phyloP scores from a whole-genome alignment of 768 basidiomycete species.

The Xerocomus brunneocitrinus region DNA sequence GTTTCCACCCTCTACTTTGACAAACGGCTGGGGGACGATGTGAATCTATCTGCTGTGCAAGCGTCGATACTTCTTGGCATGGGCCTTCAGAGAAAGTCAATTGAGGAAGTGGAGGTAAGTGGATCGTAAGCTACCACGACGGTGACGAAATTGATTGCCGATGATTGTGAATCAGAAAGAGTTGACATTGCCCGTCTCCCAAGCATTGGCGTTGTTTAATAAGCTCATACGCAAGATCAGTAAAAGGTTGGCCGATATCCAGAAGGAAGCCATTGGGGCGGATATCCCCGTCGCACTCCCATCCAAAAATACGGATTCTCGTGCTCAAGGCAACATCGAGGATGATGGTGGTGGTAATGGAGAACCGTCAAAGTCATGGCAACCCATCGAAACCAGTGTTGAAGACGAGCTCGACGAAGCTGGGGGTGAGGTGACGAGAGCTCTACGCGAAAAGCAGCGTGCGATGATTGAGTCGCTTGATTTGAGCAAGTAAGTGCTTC shows the following conservation, averaged over 20 bases:
- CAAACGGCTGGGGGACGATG: conserved; percentile 56
- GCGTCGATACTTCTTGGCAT: conserved; percentile 86
- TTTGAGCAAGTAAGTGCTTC: conserved; percentile 68
- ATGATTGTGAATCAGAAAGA: conserved; percentile 48
- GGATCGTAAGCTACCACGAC: not conserved
- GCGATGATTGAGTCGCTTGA: conserved; percentile 88
- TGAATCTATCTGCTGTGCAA: conserved; percentile 81
- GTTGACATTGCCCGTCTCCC: conserved; percentile 78
- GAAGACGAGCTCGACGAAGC: conserved; percentile 75
- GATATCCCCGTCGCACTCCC: conserved; percentile 47
- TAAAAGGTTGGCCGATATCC: conserved; percentile 69
- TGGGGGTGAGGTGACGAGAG: conserved; percentile 57
- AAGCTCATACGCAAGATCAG: conserved; percentile 86
- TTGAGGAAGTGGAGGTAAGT: conserved; percentile 85
- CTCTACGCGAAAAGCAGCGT: conserved; percentile 65
- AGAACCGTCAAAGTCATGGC: conserved; percentile 30
- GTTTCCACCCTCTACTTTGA: conserved; percentile 85
- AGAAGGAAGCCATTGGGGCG: conserved; percentile 70
- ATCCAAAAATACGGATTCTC: conserved; percentile 15
- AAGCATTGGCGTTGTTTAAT: conserved; percentile 84
- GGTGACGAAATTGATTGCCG: conserved; percentile 1
- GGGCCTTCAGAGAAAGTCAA: conserved; percentile 81
- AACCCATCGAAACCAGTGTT: conserved; percentile 43
- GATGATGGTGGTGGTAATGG: conserved; percentile 2
- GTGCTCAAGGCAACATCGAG: conserved; percentile 12